Conservation (phyloP, 1,139 yeast genomes). For the Hyphopichia khmerensis region DNA sequence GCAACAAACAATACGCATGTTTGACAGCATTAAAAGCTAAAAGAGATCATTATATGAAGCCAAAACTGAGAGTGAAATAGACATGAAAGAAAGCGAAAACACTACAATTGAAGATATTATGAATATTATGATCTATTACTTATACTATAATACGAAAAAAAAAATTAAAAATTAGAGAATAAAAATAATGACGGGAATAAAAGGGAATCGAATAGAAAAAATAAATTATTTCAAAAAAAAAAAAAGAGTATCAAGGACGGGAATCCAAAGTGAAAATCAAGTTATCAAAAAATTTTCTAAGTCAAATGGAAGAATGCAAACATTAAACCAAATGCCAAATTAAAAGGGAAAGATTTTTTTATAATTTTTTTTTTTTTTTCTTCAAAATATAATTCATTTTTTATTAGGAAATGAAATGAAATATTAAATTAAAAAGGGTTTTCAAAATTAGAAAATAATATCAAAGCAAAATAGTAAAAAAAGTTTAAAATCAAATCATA, state of each 20-base stretch:
- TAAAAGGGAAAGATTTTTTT: not conserved
- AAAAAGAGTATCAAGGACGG: slow-evolving; percentile 6
- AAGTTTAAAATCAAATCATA: not conserved
- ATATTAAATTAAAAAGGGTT: not conserved
- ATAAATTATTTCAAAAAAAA: slow-evolving; percentile 9
- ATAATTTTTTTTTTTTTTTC: not conserved
- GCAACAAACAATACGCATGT: too few species aligned
- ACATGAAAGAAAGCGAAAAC: too few species aligned
- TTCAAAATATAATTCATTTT: slow-evolving; percentile 2
- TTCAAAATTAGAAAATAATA: not conserved
- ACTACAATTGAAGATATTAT: slow-evolving; percentile 2
- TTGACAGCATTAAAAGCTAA: too few species aligned
- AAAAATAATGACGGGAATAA: slow-evolving; percentile 24
- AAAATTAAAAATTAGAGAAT: slow-evolving; percentile 13
- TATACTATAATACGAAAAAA: slow-evolving; percentile 23
- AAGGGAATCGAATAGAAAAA: slow-evolving; percentile 23
- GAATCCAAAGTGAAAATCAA: slow-evolving; percentile 1
- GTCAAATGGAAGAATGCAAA: not conserved
- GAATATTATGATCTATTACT: slow-evolving; percentile 30
- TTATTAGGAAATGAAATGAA: slow-evolving; percentile 3
- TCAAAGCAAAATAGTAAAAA: not conserved
- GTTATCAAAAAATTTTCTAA: not conserved
- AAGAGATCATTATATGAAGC: too few species aligned
- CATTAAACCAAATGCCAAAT: not conserved
- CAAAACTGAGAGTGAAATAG: too few species aligned